Percentiles rank a stretch among this genome's conserved stretches.
phyloP scores from a whole-genome alignment of 345 rosid species.

The Capsella bursapastoris region DNA sequence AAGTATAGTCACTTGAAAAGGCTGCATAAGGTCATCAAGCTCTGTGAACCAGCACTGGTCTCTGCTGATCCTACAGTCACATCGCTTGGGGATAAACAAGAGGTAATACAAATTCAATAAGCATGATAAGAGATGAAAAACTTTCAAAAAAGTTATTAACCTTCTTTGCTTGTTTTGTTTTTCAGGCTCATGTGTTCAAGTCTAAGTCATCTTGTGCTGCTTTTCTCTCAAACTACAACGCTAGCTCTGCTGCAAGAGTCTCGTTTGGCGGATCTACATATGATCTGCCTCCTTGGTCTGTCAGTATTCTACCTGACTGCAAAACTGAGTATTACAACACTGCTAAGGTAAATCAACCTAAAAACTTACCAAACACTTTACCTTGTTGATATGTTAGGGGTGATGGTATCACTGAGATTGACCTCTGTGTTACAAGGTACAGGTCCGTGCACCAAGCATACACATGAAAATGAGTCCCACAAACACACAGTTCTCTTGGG shows the following conservation, averaged over 20 bases:
- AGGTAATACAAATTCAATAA: slow-evolving; percentile 49
- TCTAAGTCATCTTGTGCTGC: slow-evolving; percentile 70
- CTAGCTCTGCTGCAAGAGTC: slow-evolving; percentile 54
- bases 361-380: not conserved
- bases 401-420: slow-evolving; percentile 39
- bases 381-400: slow-evolving; percentile 9
- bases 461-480: slow-evolving; percentile 66
- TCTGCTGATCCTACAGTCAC: slow-evolving; percentile 55
- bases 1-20: slow-evolving; percentile 75
- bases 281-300: slow-evolving; percentile 85
- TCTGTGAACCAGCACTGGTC: slow-evolving; percentile 68
- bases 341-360: slow-evolving; percentile 55
- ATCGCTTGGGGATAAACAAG: slow-evolving; percentile 66
- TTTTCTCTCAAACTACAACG: slow-evolving; percentile 74
- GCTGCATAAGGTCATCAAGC: slow-evolving; percentile 72
- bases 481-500: slow-evolving; percentile 64
- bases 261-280: slow-evolving; percentile 59
- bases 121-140: slow-evolving; percentile 1
- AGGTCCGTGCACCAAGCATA: slow-evolving; percentile 70
- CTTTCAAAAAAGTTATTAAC: slow-evolving; percentile 10
- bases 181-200: slow-evolving; percentile 75
- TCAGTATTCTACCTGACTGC: slow-evolving; percentile 91
- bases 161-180: not conserved
- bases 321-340: slow-evolving; percentile 71
- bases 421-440: slow-evolving; percentile 53